Evolutionary conservation across 768 basidiomycete genomes (phyloP), one percentile per base, ranked within the genome.

Genomic region (Hortiboletus flavorubellus): DNA sequence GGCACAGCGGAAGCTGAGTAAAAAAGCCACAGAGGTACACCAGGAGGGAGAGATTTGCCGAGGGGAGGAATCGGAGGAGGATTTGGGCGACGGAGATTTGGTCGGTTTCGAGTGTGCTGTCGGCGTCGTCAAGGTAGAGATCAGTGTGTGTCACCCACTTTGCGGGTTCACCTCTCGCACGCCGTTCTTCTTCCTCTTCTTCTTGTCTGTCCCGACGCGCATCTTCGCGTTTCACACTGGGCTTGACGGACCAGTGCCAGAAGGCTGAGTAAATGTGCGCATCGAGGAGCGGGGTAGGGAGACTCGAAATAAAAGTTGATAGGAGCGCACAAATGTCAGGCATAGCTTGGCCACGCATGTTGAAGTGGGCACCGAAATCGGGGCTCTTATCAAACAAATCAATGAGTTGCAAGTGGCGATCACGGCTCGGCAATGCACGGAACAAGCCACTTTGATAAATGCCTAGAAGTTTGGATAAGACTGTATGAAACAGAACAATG

Each of bases 51-150:
- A 78, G 70, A 49, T 72, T 66, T 12, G 69, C 59, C 2, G 68
- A 68, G 1, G 80, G 77, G 6, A 82, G 73, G 43, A 84, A 73
- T 8, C 78, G 77, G n/a, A 84, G 73, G 48, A 83, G 63, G 59
- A 78, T 69, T 53, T 78, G 78, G 14, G 80, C 80, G 29, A 71
- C 69, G 1, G 60, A 58, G 55, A 82, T 56, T 37, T 73, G 73
- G 14, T 69, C 59, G 8, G 60, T 46, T 55, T 75, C 77, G 26
- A 72, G 54, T 45, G 62, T 55, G 43, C 60, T 55, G 34, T 62
- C 62, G 41, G 52, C 33, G 8, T 62, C 59, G 37, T 57, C 61
- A 30, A 60, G 15, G 38, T 52, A 58, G 14, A 64, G 46, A 21
- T 64, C 58, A n/a, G 56, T 59, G 23, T 47, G 62, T 34, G 31